These are phyloP conservation scores for Rhododendron ovatum DNA, from an alignment of 148 eudicot genomes.

Conservation along the genomic window DNA sequence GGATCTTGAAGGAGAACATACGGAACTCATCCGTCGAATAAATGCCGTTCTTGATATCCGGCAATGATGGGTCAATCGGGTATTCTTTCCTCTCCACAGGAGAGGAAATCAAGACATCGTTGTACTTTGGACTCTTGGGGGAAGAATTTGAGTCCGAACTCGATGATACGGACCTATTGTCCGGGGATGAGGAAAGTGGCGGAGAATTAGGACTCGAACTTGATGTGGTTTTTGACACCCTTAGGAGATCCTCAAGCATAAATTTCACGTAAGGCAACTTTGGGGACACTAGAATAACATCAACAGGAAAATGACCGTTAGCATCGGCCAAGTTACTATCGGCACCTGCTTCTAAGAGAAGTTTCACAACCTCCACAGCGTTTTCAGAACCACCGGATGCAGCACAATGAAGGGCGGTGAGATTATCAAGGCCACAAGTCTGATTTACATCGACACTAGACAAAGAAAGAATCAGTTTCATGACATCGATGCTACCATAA, in stretches of 20 bases:
- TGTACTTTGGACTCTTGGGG: slow-evolving; percentile 34
- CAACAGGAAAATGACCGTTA: slow-evolving; percentile 50
- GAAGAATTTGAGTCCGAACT: slow-evolving; percentile 44
- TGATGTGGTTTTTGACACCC: slow-evolving; percentile 27
- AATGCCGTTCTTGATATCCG: slow-evolving; percentile 78
- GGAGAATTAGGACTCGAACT: slow-evolving; percentile 39
- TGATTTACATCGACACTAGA: slow-evolving; percentile 55
- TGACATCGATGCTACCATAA: slow-evolving; percentile 58
- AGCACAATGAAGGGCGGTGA: slow-evolving; percentile 80
- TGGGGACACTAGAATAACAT: slow-evolving; percentile 49
- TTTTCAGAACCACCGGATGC: slow-evolving; percentile 72
- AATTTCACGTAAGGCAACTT: slow-evolving; percentile 34
- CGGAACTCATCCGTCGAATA: slow-evolving; percentile 78
- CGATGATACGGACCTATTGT: slow-evolving; percentile 37
- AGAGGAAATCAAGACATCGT: slow-evolving; percentile 22
- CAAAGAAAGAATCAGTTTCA: slow-evolving; percentile 53
- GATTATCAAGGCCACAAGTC: slow-evolving; percentile 46
- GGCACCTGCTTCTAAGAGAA: slow-evolving; percentile 65
- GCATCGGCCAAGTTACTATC: slow-evolving; percentile 50
- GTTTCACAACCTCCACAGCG: slow-evolving; percentile 44
- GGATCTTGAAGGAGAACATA: slow-evolving; percentile 73
- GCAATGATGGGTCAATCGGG: slow-evolving; percentile 73
- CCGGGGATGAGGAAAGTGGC: slow-evolving; percentile 41
- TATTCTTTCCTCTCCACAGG: slow-evolving; percentile 57
- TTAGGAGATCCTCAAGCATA: slow-evolving; percentile 44